Conservation (phyloP, 1,284 basidiomycete genomes). For the Pseudozyma thailandica region DNA sequence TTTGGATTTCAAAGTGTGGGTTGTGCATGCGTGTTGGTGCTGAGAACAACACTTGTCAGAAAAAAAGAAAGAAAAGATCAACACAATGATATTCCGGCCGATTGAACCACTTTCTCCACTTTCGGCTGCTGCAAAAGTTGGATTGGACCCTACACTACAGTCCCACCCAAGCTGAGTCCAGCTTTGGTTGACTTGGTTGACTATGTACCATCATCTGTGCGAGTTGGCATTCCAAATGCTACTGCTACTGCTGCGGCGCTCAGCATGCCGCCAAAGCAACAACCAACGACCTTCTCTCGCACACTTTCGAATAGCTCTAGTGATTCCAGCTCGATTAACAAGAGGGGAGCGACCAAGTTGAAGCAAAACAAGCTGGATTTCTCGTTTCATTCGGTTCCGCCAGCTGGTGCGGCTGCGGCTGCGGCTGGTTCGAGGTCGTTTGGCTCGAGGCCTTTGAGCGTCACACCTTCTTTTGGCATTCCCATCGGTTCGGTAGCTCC, state of each 20-base stretch:
- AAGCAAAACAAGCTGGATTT: conserved; percentile 53
- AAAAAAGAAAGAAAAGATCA: too few species aligned
- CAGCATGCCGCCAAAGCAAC: conserved; percentile 31
- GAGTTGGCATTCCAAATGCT: not conserved
- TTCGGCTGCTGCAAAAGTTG: too few species aligned
- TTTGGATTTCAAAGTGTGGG: too few species aligned
- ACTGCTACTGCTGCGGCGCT: not conserved
- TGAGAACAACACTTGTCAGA: too few species aligned
- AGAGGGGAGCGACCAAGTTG: conserved; percentile 16
- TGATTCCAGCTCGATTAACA: conserved; percentile 13
- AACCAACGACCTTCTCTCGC: conserved; percentile 11
- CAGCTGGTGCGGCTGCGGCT: not conserved
- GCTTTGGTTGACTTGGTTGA: not conserved
- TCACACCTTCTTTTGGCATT: conserved; percentile 33
- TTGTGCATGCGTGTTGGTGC: too few species aligned
- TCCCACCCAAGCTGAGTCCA: conserved; percentile 22
- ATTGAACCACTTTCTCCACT: too few species aligned
- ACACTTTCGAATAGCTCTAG: conserved; percentile 21
- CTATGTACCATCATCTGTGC: not conserved
- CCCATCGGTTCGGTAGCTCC: not conserved
- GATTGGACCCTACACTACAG: too few species aligned
- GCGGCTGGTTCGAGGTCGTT: not conserved
- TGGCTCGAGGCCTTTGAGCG: conserved; percentile 27
- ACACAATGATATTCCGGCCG: too few species aligned
- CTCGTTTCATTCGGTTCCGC: conserved; percentile 29